Percentiles rank a stretch among this genome's conserved stretches.
Evolutionary conservation across 768 basidiomycete genomes (phyloP).

Genomic region (Lactarius pseudohatsudake): DNA sequence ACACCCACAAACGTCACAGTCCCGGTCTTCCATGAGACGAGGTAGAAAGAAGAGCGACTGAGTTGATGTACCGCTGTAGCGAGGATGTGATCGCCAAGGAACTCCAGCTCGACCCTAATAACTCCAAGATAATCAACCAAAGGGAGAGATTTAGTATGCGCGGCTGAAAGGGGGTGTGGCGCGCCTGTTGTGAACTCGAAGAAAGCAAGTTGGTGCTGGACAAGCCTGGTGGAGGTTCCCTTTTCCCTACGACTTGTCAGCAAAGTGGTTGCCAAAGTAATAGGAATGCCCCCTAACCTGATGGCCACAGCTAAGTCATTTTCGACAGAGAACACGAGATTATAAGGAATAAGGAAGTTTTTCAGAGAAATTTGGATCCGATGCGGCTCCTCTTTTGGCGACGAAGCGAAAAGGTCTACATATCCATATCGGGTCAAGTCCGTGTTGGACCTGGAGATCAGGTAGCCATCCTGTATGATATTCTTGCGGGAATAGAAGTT

Average conservation of each 20-base stretch:
- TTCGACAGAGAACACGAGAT: conserved; percentile 2
- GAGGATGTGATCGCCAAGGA: conserved; percentile 3
- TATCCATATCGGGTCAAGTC: conserved; percentile 1
- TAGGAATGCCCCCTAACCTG: not conserved
- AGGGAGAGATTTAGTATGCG: not conserved
- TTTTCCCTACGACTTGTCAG: conserved; percentile 4
- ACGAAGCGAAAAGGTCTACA: conserved; percentile 1
- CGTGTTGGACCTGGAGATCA: not conserved
- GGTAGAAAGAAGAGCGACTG: not conserved
- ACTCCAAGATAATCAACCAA: not conserved
- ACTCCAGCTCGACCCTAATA: not conserved
- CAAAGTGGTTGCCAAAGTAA: not conserved
- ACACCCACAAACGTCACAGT: conserved; percentile 8
- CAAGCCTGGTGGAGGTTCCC: not conserved
- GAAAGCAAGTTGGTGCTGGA: not conserved
- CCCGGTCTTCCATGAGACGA: conserved; percentile 15
- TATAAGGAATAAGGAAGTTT: not conserved
- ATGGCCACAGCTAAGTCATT: conserved; percentile 4
- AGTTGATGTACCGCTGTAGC: not conserved
- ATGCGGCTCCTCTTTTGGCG: not conserved
- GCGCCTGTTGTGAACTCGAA: conserved; percentile 6
- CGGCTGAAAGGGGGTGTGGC: conserved; percentile 4
- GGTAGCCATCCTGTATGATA: conserved; percentile 15
- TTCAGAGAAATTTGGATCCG: conserved; percentile 6
- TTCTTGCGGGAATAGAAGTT: not conserved